These are phyloP conservation scores for Candida sojae DNA, from an alignment of 1,139 yeast species.

Conservation along the genomic window DNA sequence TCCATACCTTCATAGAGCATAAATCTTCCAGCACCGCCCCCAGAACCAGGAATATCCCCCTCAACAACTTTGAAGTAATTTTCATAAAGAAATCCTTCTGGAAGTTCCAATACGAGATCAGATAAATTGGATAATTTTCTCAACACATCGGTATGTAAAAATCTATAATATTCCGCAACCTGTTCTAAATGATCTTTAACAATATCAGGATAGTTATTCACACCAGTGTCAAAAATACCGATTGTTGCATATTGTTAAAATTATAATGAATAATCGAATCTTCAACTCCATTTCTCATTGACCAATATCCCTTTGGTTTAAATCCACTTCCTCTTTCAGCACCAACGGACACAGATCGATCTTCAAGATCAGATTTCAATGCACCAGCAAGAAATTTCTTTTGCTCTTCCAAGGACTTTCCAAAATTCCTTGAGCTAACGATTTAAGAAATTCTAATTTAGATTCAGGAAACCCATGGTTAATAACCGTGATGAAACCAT, in stretches of 20 bases:
- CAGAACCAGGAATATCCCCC: constrained; percentile 26
- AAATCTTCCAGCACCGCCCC: constrained; percentile 34
- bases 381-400: constrained; percentile 35
- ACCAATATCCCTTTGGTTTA: constrained; percentile 34
- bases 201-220: constrained; percentile 28
- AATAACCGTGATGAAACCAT: constrained; percentile 46
- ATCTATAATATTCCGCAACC: constrained; percentile 27
- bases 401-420: constrained; percentile 44
- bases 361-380: constrained; percentile 31
- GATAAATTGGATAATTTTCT: constrained; percentile 27
- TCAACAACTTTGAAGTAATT: constrained; percentile 28
- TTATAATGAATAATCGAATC: constrained; percentile 32
- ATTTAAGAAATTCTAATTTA: constrained; percentile 30
- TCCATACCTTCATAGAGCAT: constrained; percentile 32
- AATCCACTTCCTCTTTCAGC: constrained; percentile 33
- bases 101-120: constrained; percentile 32
- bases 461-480: constrained; percentile 37
- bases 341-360: constrained; percentile 28
- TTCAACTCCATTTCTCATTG: constrained; percentile 31
- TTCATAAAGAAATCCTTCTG: constrained; percentile 34
- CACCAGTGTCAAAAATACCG: constrained; percentile 20
- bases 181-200: constrained; percentile 28
- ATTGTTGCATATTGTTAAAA: constrained; percentile 26
- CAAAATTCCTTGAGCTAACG: constrained; percentile 38
- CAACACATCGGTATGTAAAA: constrained; percentile 25